Base-by-base conservation (phyloP, 768 basidiomycete genomes). In the Leucocoprinus birnbaumii region DNA sequence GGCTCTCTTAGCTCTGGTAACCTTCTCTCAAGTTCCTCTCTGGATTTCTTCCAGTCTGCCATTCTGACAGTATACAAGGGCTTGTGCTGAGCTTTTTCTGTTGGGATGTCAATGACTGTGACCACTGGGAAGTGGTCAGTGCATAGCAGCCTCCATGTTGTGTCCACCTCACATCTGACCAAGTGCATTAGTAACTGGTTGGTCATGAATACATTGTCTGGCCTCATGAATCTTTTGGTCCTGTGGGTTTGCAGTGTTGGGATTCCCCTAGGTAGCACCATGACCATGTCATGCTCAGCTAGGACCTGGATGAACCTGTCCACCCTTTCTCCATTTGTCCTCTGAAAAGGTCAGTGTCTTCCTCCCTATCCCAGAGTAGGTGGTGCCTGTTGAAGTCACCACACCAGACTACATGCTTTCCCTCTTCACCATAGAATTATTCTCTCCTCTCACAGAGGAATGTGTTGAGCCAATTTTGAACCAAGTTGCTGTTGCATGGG, bases 321-420 rank as follows among this genome's bases (percentile, higher is more conserved):
- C 0, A 69, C 66, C 0, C 43, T 52, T 0, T 62, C 45, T 0
- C 72, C 50, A 10, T 66, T 63, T 46, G 9, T 0, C 27, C 27
- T 1, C 67, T 74, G 60, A 79, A 73, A 0, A 80, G 71, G 45
- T 68, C 68, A 10, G 48, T 47, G 44, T 71, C 66, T 8, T 47
- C 38, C 0, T 63, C 55, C 4, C 66, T 55, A 18, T 78, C 74
- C 76, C 77, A 78, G 6, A 70, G 18, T 0, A 66, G 70, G 61
- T 76, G 71, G 55, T 78, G 75, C n/a, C 66, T 47, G 54, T 77
- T 76, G 64, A 75, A 77, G 59, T 77, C 69, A 0, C 77, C 70
- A 0, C 59, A 49, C 71, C 71, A 71, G 1, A 73, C 53, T 6
- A 67, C 26, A 40, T 64, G 59, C 26, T 60, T 49, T 2, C 41